A percentile compares a stretch with the other conserved stretches of the same genome.
These are phyloP conservation scores for Gnomoniopsis sp. DNA, from an alignment of 2,329 filamentous ascomycete genomes.

Conservation along the genomic window DNA sequence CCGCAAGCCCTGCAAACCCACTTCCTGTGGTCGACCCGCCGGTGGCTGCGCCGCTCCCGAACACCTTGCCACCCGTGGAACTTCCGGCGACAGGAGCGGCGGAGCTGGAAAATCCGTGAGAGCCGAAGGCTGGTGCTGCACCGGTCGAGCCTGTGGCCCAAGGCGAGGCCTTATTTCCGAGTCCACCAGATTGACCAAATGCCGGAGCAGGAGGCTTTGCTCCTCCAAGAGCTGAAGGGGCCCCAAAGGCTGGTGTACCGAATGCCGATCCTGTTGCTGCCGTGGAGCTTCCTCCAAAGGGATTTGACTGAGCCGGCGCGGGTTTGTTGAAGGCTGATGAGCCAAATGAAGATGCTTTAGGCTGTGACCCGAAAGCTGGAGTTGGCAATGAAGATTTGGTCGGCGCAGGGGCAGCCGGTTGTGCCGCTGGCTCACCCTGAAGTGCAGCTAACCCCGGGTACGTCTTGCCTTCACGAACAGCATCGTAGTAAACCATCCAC, in stretches of 20 bases:
- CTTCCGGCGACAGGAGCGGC: conserved; percentile 33
- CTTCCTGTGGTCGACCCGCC: conserved; percentile 29
- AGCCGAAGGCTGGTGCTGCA: conserved; percentile 49
- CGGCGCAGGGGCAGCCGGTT: conserved; percentile 31
- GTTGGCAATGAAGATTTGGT: conserved; percentile 19
- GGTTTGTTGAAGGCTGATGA: conserved; percentile 46
- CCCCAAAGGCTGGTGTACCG: conserved; percentile 24
- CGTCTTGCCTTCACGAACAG: conserved; percentile 68
- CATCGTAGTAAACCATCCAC: conserved; percentile 91
- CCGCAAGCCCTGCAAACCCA: conserved; percentile 54
- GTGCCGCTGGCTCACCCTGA: conserved; percentile 34
- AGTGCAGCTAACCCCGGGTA: conserved; percentile 67
- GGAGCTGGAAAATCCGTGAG: conserved; percentile 44
- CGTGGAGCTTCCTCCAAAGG: conserved; percentile 33
- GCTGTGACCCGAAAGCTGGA: conserved; percentile 26
- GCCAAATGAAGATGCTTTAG: conserved; percentile 17
- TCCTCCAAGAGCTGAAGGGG: conserved; percentile 30
- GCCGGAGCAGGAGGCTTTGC: conserved; percentile 31
- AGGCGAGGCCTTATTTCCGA: conserved; percentile 49
- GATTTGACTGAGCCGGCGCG: conserved; percentile 30
- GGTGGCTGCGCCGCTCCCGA: conserved; percentile 30
- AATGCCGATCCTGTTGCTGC: neutral
- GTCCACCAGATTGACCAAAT: conserved; percentile 48
- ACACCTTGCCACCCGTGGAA: conserved; percentile 30
- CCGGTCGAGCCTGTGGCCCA: conserved; percentile 44